Conservation (phyloP, 495 filamentous ascomycete genomes). For the Neurospora sp. region DNA sequence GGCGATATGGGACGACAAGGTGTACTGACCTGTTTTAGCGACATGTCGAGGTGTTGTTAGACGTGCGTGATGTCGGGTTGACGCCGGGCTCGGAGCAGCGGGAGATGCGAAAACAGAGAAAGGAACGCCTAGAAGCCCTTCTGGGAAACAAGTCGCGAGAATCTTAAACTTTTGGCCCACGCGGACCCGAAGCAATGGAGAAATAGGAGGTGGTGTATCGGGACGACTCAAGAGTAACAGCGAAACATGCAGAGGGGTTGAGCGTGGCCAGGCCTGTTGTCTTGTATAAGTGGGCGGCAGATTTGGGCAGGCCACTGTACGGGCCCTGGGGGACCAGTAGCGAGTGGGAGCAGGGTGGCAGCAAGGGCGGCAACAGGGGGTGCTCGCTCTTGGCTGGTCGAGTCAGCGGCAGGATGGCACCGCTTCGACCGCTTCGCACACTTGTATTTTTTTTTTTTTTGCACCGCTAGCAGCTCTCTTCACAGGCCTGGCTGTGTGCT, state of each 20-base stretch:
- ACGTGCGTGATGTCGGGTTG: not conserved
- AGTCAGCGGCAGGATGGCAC: slow-evolving; percentile 13
- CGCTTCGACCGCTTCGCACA: not conserved
- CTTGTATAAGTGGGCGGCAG: slow-evolving; percentile 10
- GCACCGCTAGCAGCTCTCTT: not conserved
- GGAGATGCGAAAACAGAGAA: not conserved
- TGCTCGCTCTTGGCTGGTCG: slow-evolving; percentile 11
- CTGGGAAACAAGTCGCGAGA: not conserved
- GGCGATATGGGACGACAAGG: not conserved
- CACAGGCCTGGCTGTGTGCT: not conserved
- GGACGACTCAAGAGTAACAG: not conserved
- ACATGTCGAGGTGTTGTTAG: slow-evolving; percentile 39
- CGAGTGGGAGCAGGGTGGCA: slow-evolving; percentile 4
- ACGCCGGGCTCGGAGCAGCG: not conserved
- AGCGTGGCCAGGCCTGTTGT: slow-evolving; percentile 5
- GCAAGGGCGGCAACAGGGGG: slow-evolving; percentile 18
- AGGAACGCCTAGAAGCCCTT: not conserved
- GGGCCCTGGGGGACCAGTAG: not conserved
- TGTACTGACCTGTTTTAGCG: slow-evolving; percentile 60
- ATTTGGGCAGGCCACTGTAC: slow-evolving; percentile 2
- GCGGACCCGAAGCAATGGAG: slow-evolving; percentile 3
- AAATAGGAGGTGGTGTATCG: slow-evolving; percentile 18
- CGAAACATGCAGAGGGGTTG: slow-evolving; percentile 17
- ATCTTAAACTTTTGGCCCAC: not conserved
- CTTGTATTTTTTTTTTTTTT: not conserved